Conservation (phyloP, 257 asterid genomes). For the Solanum stenotomum region DNA sequence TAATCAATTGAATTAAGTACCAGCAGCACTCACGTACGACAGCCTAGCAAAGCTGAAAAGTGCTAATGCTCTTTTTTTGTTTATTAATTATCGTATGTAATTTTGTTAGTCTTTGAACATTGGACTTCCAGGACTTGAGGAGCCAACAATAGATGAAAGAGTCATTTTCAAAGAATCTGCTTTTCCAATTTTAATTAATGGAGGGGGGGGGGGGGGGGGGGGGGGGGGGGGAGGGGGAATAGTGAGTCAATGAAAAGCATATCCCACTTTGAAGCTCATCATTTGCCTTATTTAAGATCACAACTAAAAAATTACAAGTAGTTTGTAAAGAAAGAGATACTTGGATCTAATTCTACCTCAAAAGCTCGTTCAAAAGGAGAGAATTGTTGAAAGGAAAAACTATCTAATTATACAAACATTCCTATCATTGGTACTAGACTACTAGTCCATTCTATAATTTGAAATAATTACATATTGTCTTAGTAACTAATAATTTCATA, state of each 20-base stretch:
- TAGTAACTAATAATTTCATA: no score
- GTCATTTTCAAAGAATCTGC: constrained; percentile 27
- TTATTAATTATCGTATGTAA: neutral
- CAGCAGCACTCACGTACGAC: neutral
- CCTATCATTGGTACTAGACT: neutral
- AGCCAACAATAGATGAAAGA: constrained; percentile 22
- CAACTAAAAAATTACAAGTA: neutral
- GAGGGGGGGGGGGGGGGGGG: no score
- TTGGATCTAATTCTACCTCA: neutral
- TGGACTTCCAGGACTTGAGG: constrained; percentile 44
- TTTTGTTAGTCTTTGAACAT: neutral
- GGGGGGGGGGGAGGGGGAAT: no score
- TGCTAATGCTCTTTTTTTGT: neutral
- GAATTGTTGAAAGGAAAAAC: neutral
- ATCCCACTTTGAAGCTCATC: neutral
- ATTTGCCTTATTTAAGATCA: constrained; percentile 11
- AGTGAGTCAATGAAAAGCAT: neutral
- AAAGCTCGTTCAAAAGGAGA: neutral
- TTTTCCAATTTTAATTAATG: neutral
- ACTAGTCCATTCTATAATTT: neutral
- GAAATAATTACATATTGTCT: neutral
- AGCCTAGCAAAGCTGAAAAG: neutral
- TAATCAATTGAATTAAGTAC: neutral
- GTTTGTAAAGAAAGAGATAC: neutral
- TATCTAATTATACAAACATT: no score